Evolutionary conservation across 805 yeast species (phyloP).

Genomic region (Vanderwaltozyma verrucispora): DNA sequence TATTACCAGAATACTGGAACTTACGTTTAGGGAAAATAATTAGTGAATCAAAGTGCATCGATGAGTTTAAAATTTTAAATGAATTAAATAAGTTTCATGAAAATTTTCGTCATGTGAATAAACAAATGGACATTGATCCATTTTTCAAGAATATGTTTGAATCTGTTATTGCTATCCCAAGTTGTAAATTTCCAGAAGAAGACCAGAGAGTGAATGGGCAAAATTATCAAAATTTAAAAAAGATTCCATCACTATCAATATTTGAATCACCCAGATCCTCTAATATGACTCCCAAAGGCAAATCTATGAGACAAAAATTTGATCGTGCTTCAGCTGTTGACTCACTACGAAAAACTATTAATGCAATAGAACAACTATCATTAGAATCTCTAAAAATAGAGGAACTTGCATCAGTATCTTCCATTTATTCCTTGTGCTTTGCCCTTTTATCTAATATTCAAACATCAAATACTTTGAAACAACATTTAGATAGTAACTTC

Average conservation of each 20-base stretch:
- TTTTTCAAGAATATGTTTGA: slow-evolving; percentile 39
- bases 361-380: slow-evolving; percentile 9
- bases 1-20: slow-evolving; percentile 16
- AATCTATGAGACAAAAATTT: slow-evolving; percentile 16
- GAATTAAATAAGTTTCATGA: slow-evolving; percentile 25
- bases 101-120: slow-evolving; percentile 25
- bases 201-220: neutral
- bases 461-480: neutral
- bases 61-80: slow-evolving; percentile 17
- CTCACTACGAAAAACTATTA: slow-evolving; percentile 10
- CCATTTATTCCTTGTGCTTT: slow-evolving; percentile 15
- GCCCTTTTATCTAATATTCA: slow-evolving; percentile 15
- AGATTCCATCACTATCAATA: neutral
- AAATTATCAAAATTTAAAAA: neutral
- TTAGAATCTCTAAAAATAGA: slow-evolving; percentile 8
- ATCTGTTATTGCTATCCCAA: slow-evolving; percentile 39
- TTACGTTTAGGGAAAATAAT: slow-evolving; percentile 13
- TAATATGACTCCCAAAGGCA: slow-evolving; percentile 24
- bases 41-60: slow-evolving; percentile 5
- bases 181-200: slow-evolving; percentile 14
- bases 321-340: slow-evolving; percentile 17
- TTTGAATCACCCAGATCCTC: slow-evolving; percentile 23
- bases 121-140: slow-evolving; percentile 35
- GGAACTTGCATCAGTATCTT: slow-evolving; percentile 12
- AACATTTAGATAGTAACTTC: slow-evolving; percentile 5